Conservation (phyloP, 768 basidiomycete species). For the Termitomyces sp. region DNA sequence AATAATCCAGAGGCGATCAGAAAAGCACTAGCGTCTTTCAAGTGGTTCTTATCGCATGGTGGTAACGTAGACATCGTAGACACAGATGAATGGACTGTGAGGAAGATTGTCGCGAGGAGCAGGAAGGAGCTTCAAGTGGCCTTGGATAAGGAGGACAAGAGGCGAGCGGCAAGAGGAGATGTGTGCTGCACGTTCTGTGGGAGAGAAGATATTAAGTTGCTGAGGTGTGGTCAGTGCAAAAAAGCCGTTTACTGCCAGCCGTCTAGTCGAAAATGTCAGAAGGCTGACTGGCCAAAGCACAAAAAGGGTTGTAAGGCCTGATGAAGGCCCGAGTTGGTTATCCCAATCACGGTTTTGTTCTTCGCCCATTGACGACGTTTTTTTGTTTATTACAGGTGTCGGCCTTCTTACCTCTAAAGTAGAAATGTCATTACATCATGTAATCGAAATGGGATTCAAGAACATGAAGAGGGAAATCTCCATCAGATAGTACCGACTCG, state of each 20-base stretch:
- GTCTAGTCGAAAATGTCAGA: constrained; percentile 25
- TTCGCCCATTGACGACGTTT: background rate
- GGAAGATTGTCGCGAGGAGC: constrained; percentile 13
- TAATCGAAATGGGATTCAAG: background rate
- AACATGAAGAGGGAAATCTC: background rate
- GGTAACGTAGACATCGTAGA: constrained; percentile 36
- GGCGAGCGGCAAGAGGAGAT: constrained; percentile 19
- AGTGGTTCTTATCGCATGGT: constrained; percentile 37
- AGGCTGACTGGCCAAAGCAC: constrained; percentile 33
- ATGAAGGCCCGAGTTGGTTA: background rate
- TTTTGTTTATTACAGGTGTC: background rate
- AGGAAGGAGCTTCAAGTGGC: constrained; percentile 13
- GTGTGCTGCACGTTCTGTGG: constrained; percentile 30
- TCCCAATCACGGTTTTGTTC: background rate
- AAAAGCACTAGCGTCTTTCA: constrained; percentile 21
- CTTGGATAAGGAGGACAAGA: constrained; percentile 24
- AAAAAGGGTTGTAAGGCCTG: constrained; percentile 26
- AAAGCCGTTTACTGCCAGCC: constrained; percentile 27
- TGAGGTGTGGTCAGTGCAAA: constrained; percentile 29
- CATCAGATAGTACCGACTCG: background rate
- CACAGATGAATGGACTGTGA: constrained; percentile 27
- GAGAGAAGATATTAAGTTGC: constrained; percentile 19
- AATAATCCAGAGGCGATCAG: constrained; percentile 15
- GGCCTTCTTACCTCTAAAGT: background rate
- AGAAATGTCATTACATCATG: background rate